phyloP scores from a whole-genome alignment of 306 rosid genomes.

The Bauhinia variegata region DNA sequence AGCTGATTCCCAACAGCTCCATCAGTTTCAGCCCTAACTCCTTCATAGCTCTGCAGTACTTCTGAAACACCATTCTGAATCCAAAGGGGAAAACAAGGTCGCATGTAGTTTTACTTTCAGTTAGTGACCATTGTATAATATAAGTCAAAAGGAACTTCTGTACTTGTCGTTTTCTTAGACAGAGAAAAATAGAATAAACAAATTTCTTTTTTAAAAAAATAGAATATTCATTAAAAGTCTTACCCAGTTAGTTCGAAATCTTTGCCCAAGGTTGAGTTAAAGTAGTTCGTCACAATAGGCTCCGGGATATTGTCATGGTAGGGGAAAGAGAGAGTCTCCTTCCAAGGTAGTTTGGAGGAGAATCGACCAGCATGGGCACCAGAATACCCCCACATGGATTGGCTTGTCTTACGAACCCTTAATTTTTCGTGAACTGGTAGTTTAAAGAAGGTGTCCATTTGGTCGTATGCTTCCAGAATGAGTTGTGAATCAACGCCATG shows the following conservation, averaged over 20 bases:
- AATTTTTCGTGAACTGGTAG: conserved; percentile 50
- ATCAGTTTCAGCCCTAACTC: conserved; percentile 47
- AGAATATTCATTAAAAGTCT: neutral
- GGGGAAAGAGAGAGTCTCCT: conserved; percentile 75
- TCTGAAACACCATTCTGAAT: conserved; percentile 50
- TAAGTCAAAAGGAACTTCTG: too few species aligned
- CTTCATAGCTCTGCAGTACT: conserved; percentile 69
- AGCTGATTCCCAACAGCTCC: conserved; percentile 72
- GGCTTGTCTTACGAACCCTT: conserved; percentile 36
- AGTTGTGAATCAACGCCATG: conserved; percentile 62
- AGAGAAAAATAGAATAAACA: neutral
- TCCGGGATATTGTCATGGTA: conserved; percentile 29
- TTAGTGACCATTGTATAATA: neutral
- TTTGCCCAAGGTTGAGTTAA: conserved; percentile 50
- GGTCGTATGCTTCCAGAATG: conserved; percentile 45
- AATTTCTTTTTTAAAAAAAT: too few species aligned
- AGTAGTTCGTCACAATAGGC: conserved; percentile 52
- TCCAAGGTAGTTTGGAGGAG: conserved; percentile 74
- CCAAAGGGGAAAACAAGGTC: neutral
- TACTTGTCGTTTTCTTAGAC: conserved; percentile 10
- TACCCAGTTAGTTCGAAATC: conserved; percentile 66
- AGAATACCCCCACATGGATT: conserved; percentile 58
- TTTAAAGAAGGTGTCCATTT: conserved; percentile 54
- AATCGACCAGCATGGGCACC: conserved; percentile 78
- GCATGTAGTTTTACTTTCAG: neutral